Base-by-base conservation (phyloP, 179 eudicot species). In the Heliamphora pulchella region DNA sequence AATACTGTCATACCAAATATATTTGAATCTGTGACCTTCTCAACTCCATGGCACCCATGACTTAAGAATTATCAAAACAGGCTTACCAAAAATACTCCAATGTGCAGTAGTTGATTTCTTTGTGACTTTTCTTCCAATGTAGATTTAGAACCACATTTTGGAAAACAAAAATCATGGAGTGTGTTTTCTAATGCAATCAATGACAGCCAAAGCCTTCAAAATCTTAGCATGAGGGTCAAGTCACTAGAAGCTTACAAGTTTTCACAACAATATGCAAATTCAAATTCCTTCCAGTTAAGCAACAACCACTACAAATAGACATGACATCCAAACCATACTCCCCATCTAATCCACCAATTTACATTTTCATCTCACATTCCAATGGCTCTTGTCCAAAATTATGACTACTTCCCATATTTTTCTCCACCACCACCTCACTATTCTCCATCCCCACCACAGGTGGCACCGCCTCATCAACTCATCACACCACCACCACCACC, bases 221-320 rank as follows among this genome's bases (percentile, higher is more conserved):
- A 66, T n/a, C 84, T 86, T 86, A 50, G 89, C 86, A 80, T 85
- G 66, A 48, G 79, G 80, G 81, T 78, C 85, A 86, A 88, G 87
- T 80, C 64, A 86, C 5, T 48, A 18, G 59, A 86, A 69, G 57
- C 87, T 84, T 84, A 80, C 14, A 88, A 85, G 83, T 62, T 51
- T 77, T 8, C 74, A 59, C 50, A 70, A 76, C 50, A 65, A 62
- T 41, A 51, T 22, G 11, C 44, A 51, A 72, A 72, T 1, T 11
- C 47, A 50, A 18, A 61, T 39, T 46, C 31, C 47, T 51, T 7
- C 9, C 39, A 18, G 17, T 31, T 5, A 6, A 61, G 4, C n/a
- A 15, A 15, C 22, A 2, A 47, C 0, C 22, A 58, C 72, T 85
- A 83, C 77, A 82, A 82, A 88, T 88, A 84, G 80, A 22, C 74